Evolutionary conservation across 768 basidiomycete genomes (phyloP), one percentile per base, ranked within the genome.

Genomic region (Leccinum barrowsii): DNA sequence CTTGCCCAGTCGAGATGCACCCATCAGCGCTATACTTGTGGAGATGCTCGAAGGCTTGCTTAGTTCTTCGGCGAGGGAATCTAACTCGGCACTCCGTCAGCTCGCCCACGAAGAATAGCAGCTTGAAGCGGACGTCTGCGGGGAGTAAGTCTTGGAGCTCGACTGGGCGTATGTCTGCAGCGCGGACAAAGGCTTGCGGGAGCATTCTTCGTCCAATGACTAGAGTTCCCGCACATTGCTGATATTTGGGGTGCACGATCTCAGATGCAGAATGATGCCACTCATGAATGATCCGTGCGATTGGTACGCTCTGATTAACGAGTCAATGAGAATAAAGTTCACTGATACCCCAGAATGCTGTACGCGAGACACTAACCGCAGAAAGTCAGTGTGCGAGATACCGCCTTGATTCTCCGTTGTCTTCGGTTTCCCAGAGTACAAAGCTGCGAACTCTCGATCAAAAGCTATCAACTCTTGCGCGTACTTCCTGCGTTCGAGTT

Each of bases 381-480:
- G 58, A 64, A 79, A 78, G 34, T 77, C 52, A 26, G 72, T 72
- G 30, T 76, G 72, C 2, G 63, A 64, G 24, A 69, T 52, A 19
- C 78, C 76, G 10, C 70, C 71, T 53, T 62, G 66, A 50, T 77
- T 71, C 17, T 70, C 70, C 34, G 73, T 71, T 5, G 82, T 83
- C 32, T 77, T 75, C 5, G 87, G 85, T 67, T 86, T 86, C 40
- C 82, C 82, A 19, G 87, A 89, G 68, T 88, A 89, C n/a, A 89
- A 73, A 13, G 76, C 75, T 10, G 86, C 78, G 59, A 84, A 87
- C 59, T 85, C 67, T 62, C 81, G 82, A 67, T 91, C 89, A 64
- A 88, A 90, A 51, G 80, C 63, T 58, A 90, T 90, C 58, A 92
- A 77, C 57, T 89, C 86, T 70, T 86, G 80, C 0, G 89, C 89